Conservation (phyloP, 1,284 basidiomycete species). For the Stereum hirsutum region DNA sequence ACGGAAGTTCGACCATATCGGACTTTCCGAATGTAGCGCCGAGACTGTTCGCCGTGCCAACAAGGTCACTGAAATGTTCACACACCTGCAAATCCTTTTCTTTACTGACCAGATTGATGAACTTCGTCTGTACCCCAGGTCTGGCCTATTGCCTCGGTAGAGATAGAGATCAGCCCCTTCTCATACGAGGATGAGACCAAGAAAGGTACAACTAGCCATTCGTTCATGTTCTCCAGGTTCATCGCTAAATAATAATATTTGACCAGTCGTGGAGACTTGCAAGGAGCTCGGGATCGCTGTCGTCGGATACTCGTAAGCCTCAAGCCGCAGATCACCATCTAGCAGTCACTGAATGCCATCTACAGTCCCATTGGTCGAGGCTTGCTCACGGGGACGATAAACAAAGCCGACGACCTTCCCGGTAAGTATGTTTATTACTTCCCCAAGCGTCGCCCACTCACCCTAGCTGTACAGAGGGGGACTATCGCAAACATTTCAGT, state of each 20-base stretch:
- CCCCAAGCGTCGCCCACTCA: background rate
- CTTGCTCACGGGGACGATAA: conserved; percentile 40
- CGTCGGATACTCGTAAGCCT: conserved; percentile 33
- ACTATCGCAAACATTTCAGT: conserved; percentile 24
- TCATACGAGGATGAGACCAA: conserved; percentile 36
- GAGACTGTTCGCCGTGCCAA: conserved; percentile 40
- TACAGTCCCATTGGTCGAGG: conserved; percentile 42
- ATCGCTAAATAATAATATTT: conserved; percentile 21
- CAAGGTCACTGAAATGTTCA: conserved; percentile 16
- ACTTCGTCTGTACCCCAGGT: conserved; percentile 20
- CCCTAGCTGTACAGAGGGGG: conserved; percentile 16
- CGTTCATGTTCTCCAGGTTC: conserved; percentile 12
- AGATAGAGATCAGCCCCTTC: conserved; percentile 47
- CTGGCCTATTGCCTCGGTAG: conserved; percentile 36
- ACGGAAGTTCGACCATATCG: conserved; percentile 41
- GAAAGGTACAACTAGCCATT: conserved; percentile 19
- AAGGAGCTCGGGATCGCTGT: conserved; percentile 42
- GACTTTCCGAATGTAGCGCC: conserved; percentile 41
- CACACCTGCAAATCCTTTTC: background rate
- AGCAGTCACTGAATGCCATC: background rate
- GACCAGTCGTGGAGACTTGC: conserved; percentile 24
- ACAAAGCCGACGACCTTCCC: conserved; percentile 29
- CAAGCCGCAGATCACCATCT: background rate
- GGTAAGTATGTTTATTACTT: conserved; percentile 8
- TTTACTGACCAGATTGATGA: background rate